These are phyloP conservation scores for Trichomonascaceae sp. DNA, from an alignment of 1,139 yeast genomes.

Conservation along the genomic window DNA sequence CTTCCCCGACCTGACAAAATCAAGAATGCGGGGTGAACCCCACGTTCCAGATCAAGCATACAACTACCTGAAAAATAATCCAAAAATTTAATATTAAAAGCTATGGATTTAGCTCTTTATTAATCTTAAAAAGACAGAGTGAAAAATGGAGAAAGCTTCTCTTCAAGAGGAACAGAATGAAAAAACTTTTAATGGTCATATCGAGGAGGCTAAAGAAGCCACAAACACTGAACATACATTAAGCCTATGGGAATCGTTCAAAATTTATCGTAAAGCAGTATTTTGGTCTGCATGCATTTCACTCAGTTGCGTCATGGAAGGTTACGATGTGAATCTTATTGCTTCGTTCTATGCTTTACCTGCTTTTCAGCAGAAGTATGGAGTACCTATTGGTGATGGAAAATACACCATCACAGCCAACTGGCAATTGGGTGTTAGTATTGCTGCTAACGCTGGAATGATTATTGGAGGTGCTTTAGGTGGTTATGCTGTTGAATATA, in stretches of 20 bases:
- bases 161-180: neutral
- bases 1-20: neutral
- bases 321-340: constrained; percentile 38
- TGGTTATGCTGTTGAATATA: constrained; percentile 36
- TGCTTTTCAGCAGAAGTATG: constrained; percentile 8
- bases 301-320: constrained; percentile 41
- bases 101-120: neutral
- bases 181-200: neutral
- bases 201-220: constrained; percentile 2
- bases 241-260: constrained; percentile 40
- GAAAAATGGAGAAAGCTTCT: neutral
- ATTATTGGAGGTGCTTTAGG: constrained; percentile 37
- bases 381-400: constrained; percentile 22
- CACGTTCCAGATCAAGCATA: neutral
- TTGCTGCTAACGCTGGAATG: constrained; percentile 36
- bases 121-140: neutral
- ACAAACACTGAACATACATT: constrained; percentile 31
- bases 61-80: neutral
- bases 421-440: constrained; percentile 43
- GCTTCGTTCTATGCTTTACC: constrained; percentile 25
- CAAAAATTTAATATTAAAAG: neutral
- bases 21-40: neutral
- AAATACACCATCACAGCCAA: constrained; percentile 34
- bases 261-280: constrained; percentile 33
- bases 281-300: constrained; percentile 40